Evolutionary conservation across 345 rosid genomes (phyloP).

Genomic region (Aquilaria yunnanensis): DNA sequence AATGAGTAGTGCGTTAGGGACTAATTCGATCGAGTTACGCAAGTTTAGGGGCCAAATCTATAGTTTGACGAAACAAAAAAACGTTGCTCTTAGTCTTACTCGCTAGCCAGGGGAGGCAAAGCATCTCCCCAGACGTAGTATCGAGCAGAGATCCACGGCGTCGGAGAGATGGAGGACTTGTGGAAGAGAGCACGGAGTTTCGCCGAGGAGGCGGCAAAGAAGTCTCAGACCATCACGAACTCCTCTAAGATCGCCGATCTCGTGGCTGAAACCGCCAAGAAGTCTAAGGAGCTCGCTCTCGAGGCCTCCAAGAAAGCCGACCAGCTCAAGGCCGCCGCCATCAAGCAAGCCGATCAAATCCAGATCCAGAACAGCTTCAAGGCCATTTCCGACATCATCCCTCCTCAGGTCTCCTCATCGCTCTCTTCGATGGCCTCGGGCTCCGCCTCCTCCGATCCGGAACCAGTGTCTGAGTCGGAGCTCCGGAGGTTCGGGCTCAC

Average conservation of each 20-base stretch:
- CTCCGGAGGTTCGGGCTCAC: constrained; percentile 70
- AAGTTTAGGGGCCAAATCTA: no score
- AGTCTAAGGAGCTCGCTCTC: constrained; percentile 78
- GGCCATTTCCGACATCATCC: constrained; percentile 69
- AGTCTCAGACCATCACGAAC: constrained; percentile 54
- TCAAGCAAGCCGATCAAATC: constrained; percentile 92
- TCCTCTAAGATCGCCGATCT: constrained; percentile 64
- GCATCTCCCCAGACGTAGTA: neutral
- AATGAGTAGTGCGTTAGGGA: no score
- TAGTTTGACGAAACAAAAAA: no score
- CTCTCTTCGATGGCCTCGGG: constrained; percentile 33
- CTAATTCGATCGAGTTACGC: no score
- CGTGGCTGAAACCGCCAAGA: constrained; percentile 83
- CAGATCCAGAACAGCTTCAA: constrained; percentile 59
- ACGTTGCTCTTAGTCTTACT: no score
- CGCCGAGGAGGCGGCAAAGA: constrained; percentile 87
- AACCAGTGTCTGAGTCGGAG: constrained; percentile 36
- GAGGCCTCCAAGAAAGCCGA: constrained; percentile 91
- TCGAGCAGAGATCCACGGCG: neutral
- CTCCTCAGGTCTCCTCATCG: constrained; percentile 47
- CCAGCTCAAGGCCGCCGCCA: constrained; percentile 58
- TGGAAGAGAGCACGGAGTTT: constrained; percentile 81
- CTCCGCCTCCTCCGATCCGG: constrained; percentile 24
- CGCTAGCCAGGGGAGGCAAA: no score
- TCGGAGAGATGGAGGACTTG: constrained; percentile 57